Base-by-base conservation (phyloP, 306 rosid species). In the Potentilla sterilis region DNA sequence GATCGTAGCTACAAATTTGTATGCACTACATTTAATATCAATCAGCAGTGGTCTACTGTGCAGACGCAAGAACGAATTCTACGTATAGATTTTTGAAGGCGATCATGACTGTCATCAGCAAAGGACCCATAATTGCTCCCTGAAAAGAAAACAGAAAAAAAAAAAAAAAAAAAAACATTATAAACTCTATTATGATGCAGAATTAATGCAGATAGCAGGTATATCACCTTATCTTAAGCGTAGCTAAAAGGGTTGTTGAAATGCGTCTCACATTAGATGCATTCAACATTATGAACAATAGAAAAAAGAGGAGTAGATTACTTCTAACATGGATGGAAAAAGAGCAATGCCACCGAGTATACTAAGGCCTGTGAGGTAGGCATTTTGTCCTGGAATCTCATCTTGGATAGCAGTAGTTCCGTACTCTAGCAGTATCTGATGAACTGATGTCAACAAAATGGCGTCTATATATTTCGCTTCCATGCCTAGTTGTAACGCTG, bases 301-400 rank as follows among this genome's bases (percentile, higher is more conserved):
- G 47, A 15, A 42, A 42, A 28, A 7, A 49, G 52, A 55, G 11
- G 74, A 51, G 44, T 12, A 28, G 2, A 61, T 77, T 77, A 77
- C 84, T 69, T 80, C 87, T 74, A 77, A 47, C 49, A 75, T 68
- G 47, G 83, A 81, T 46, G 85, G 78, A 52, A 81, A 84, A 51
- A 84, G 47, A 55, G 85, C 85, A 48, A 81, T 75, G 32, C 85
- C 87, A 18, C 85, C 85, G 34, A 81, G 85, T 51, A 84, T 84
- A 79, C 87, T 81, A 11, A 84, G 85, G 52, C 83, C 83, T 0
- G 81, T 81, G 73, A 84, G 65, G 79, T 84, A 81, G 34, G 85
- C 83, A 67, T 65, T 84, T n/a, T 84, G 85, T 24, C 85, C 83
- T 1, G 77, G 87, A 5, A 84, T 84, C 76, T 84, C 87, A 66